Evolutionary conservation across 163 green algal genomes (phyloP).

Genomic region (Chlamydomonas reinhardtii): DNA sequence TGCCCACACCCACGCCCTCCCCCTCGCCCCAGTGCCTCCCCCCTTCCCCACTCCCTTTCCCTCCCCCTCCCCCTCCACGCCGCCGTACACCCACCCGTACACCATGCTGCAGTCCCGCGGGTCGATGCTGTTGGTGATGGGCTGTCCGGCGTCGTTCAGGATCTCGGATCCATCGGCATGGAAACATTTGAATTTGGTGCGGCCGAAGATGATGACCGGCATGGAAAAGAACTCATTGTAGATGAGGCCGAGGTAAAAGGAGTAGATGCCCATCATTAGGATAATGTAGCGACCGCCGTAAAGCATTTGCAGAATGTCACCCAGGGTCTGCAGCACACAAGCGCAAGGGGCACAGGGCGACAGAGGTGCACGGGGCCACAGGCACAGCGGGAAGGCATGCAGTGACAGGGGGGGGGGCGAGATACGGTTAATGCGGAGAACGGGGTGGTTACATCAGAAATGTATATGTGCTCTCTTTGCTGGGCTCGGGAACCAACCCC

Average conservation of each 20-base stretch:
- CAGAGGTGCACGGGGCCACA: no score
- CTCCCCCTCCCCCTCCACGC: no score
- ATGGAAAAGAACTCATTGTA: slow-evolving; percentile 99
- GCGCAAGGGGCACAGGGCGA: no score
- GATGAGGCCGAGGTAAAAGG: slow-evolving; percentile 95
- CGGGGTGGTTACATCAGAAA: no score
- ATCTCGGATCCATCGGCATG: slow-evolving; percentile 12
- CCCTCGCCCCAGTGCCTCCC: no score
- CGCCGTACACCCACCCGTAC: not conserved
- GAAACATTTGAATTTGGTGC: slow-evolving; percentile 61
- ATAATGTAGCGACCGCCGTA: slow-evolving; percentile 98
- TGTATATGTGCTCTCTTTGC: no score
- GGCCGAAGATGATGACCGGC: slow-evolving; percentile 91
- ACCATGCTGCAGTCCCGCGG: slow-evolving; percentile 50
- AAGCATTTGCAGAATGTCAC: slow-evolving; percentile 95
- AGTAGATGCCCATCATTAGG: slow-evolving; percentile 98
- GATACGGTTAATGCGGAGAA: no score
- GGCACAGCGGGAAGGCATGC: no score
- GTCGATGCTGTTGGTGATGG: slow-evolving; percentile 45
- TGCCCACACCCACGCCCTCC: no score
- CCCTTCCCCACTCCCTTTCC: no score
- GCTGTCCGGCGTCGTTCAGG: not conserved
- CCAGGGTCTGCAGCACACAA: slow-evolving; percentile 70
- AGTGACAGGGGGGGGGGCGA: no score
- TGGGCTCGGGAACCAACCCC: no score